Evolutionary conservation across 2,329 filamentous ascomycete genomes (phyloP), one percentile per base, ranked within the genome.

Genomic region (Hypoxylon sp.): DNA sequence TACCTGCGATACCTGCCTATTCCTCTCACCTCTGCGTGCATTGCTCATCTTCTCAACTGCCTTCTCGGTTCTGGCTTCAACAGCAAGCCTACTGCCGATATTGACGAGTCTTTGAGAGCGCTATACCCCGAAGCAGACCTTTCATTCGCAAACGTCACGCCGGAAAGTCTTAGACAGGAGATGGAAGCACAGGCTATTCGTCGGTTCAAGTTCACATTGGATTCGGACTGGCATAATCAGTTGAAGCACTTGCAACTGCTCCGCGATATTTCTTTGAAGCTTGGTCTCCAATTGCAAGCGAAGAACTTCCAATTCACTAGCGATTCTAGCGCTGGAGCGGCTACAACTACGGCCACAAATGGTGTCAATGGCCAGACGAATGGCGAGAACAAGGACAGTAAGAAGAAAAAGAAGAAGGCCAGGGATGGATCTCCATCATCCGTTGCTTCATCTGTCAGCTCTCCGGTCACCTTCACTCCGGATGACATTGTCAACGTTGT

Each of bases 401-500:
- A 88, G 80, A 91, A 89, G 81, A 89, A 85, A 79, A 87, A 89
- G 82, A 89, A 87, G 81, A 84, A 84, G 76, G 79, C 83, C 2
- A 84, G 85, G 58, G 86, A 90, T 48, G 81, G 79, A 38, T 89
- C 87, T 17, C 83, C 84, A 0, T 79, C 84, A 17, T 82, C 82
- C 69, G 14, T 79, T 78, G 66, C 80, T 77, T 73, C 82, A 73
- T 72, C 85, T 79, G 67, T 80, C 74, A 73, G 79, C 80, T 72
- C 75, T 6, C 75, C 79, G 1, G 77, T 81, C 66, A 94, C 92
- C 0, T 98, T 99, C 81, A 86, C 84, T 56, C 85, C 93, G 0
- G 94, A 97, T 67, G 94, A 99, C 74, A 87, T 99, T 70, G 82
- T 97, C 72, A 98, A 98, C 80, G 86, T 98, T 66, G 93, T 98